Evolutionary conservation across 768 basidiomycete species (phyloP).

Genomic region (Tricholoma terreum): DNA sequence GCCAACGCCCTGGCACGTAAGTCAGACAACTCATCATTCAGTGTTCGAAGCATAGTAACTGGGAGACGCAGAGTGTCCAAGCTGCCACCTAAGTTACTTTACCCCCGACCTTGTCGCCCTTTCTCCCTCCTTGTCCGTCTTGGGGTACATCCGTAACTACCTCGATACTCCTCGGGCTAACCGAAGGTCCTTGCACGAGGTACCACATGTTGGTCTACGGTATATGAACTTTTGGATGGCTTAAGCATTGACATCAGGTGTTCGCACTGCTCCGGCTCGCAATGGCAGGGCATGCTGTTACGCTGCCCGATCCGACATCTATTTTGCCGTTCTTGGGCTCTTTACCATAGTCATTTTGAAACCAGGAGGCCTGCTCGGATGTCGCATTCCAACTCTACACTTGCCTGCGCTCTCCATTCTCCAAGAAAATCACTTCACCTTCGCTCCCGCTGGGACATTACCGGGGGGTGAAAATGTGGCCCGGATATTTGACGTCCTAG

Average conservation of each 20-base stretch:
- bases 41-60: neutral
- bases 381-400: constrained; percentile 4
- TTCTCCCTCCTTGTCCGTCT: constrained; percentile 8
- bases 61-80: constrained; percentile 7
- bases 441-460: constrained; percentile 5
- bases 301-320: constrained; percentile 8
- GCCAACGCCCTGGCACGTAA: constrained; percentile 10
- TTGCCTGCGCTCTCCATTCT: constrained; percentile 10
- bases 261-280: constrained; percentile 7
- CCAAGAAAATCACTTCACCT: constrained; percentile 4
- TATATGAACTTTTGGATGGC: neutral
- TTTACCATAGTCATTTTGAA: constrained; percentile 9
- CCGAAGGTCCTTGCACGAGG: constrained; percentile 10
- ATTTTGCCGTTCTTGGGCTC: constrained; percentile 9
- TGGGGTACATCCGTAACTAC: constrained; percentile 10
- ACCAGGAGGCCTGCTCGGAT: constrained; percentile 6
- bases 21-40: constrained; percentile 3
- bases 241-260: constrained; percentile 6
- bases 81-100: constrained; percentile 9
- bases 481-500: constrained; percentile 12
- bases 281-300: constrained; percentile 2
- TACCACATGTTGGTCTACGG: constrained; percentile 1
- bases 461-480: too few relatives aligned
- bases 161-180: constrained; percentile 3
- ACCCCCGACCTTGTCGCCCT: constrained; percentile 9